Evolutionary conservation across 345 rosid genomes (phyloP), one percentile per base, ranked within the genome.

Genomic region (Cardamine chenopodiifolia): DNA sequence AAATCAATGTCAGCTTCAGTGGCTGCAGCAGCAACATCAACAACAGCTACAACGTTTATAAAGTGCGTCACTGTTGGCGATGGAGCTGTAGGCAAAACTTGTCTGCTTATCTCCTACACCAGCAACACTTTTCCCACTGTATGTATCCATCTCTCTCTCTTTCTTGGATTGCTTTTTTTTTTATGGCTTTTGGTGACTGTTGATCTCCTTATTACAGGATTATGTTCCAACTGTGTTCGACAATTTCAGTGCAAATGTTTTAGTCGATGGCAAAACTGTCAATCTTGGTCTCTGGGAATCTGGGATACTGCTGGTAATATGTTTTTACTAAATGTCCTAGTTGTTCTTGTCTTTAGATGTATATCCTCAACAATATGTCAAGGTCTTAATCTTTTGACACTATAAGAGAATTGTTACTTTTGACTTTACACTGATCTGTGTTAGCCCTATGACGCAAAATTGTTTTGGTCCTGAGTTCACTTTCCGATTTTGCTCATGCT

Each of bases 271-370:
- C 63, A 83, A 79, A 77, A 90, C 83, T 57, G 90, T 90, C 66
- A 88, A 88, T 82, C 74, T 90, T 20, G 96, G 91, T 47, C 82
- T 90, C 26, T 90, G 96, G 96, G 93, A 90, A 81, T 90, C 26
- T 90, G 96, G 96, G 93, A 90, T 65, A 90, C 96, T 71, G 96
- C 93, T 50, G 93, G 93, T 90, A 20, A 2, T 18, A 35, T 35
- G 34, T 11, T 63, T 47, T 56, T 66, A 44, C 42, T 25, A 49
- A 40, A 69, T 72, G 34, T 61, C 53, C 45, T 13, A 12, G 2
- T 26, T 75, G 35, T 57, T 32, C 42, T 23, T 39, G 45, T 45
- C 3, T 57, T 26, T 14, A 37, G 17, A 18, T 52, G 63, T 35
- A 34, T 34, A 71, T 59, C 49, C 34, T 45, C 25, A 14, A 58